These are phyloP conservation scores for Colletotrichum lindemuthianum DNA, from an alignment of 2,329 filamentous ascomycete species.

Conservation along the genomic window DNA sequence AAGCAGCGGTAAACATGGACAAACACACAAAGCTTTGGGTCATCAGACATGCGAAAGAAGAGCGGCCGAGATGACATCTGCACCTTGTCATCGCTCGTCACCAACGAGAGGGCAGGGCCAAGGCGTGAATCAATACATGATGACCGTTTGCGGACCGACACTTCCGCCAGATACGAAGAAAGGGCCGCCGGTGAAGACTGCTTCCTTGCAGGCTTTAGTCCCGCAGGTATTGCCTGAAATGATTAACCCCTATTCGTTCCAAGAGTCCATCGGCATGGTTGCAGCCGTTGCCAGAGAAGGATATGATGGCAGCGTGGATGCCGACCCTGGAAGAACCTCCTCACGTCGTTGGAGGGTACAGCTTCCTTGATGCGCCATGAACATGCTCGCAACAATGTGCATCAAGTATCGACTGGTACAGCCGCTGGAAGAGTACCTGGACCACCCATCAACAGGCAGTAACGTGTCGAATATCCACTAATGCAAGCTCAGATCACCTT, in stretches of 20 bases:
- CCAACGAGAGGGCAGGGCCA: conserved; percentile 23
- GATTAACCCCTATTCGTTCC: conserved; percentile 14
- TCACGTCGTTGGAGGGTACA: conserved; percentile 3
- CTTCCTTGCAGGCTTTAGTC: conserved; percentile 3
- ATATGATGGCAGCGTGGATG: conserved; percentile 11
- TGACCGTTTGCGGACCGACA: conserved; percentile 29
- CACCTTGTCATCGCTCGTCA: conserved; percentile 30
- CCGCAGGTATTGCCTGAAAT: conserved; percentile 11
- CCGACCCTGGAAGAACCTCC: conserved; percentile 3
- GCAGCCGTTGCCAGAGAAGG: conserved; percentile 3
- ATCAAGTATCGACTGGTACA: conserved; percentile 32
- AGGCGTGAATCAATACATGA: conserved; percentile 9
- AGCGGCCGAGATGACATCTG: conserved; percentile 34
- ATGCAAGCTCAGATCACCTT: conserved; percentile 31
- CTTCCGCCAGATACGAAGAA: conserved; percentile 11
- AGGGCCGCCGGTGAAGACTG: background rate
- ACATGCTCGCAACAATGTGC: background rate
- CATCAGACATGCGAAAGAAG: conserved; percentile 5
- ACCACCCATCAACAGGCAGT: conserved; percentile 21
- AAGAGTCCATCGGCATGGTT: conserved; percentile 14
- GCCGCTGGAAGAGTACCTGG: conserved; percentile 32
- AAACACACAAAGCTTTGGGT: background rate
- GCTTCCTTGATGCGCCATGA: background rate
- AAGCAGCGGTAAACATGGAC: background rate
- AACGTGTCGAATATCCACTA: conserved; percentile 23